Evolutionary conservation across 306 rosid species (phyloP).

Genomic region (Lotus japonicus): DNA sequence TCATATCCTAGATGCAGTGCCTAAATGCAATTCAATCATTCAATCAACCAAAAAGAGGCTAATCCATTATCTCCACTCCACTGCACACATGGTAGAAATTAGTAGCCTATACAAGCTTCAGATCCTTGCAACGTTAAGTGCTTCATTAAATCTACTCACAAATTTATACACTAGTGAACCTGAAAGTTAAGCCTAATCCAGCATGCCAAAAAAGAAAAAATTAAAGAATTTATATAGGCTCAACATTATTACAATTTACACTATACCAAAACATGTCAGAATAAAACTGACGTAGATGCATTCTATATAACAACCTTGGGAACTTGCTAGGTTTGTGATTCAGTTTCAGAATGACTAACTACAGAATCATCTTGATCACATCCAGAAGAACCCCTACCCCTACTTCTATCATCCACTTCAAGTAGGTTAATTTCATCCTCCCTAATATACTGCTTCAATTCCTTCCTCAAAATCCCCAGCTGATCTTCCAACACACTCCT

Average conservation of each 20-base stretch:
- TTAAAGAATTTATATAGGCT: not conserved
- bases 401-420: constrained; percentile 6
- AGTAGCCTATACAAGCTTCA: not conserved
- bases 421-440: constrained; percentile 24
- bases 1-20: not conserved
- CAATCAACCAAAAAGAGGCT: constrained; percentile 1
- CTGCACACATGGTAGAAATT: not conserved
- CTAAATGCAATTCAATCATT: constrained; percentile 7
- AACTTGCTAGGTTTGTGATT: constrained; percentile 31
- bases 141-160: not conserved
- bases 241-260: constrained; percentile 22
- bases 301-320: constrained; percentile 10
- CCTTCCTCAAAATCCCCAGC: constrained; percentile 26
- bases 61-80: not conserved
- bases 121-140: not conserved
- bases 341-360: constrained; percentile 16
- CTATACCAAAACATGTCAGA: constrained; percentile 12
- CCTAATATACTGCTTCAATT: constrained; percentile 14
- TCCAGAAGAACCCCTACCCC: not conserved
- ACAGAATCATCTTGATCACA: not conserved
- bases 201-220: not conserved
- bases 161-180: not conserved
- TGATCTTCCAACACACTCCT: constrained; percentile 33
- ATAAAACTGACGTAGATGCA: not conserved
- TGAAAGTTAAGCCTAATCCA: constrained; percentile 4